Conservation (phyloP, 805 yeast species). For the Blastobotrys peoriensis region DNA sequence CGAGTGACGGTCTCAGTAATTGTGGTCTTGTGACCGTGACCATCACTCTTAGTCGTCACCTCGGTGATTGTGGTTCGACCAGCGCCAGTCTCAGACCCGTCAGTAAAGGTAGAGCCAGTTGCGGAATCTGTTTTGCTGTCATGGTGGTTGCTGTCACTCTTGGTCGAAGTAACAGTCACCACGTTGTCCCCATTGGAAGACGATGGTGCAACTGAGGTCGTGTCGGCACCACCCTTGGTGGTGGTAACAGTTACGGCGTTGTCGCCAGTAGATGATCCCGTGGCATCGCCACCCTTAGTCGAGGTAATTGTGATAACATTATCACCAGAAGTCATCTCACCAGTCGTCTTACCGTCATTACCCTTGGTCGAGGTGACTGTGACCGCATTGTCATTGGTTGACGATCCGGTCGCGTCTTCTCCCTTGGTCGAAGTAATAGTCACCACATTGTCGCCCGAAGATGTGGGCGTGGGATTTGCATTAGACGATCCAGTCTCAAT, state of each 20-base stretch:
- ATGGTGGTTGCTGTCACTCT: no score
- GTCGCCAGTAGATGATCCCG: neutral
- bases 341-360: no score
- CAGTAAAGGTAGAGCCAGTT: neutral
- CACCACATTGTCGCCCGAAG: no score
- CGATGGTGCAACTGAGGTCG: slow-evolving; percentile 4
- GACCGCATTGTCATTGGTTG: no score
- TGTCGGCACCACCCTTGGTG: slow-evolving; percentile 1
- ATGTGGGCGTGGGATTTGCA: no score
- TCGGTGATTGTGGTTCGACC: neutral
- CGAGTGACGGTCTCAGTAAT: neutral
- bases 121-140: neutral
- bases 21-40: neutral
- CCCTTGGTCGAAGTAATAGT: no score
- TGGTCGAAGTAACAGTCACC: slow-evolving; percentile 3
- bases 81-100: neutral
- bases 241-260: neutral
- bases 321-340: no score
- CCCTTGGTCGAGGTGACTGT: no score
- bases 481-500: no score
- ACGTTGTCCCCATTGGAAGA: slow-evolving; percentile 1
- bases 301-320: neutral
- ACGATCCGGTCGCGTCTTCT: no score
- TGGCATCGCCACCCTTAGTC: neutral
- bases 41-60: neutral